Conservation (phyloP, 352 stramenopile species). For the Phytopythium delawarense region DNA sequence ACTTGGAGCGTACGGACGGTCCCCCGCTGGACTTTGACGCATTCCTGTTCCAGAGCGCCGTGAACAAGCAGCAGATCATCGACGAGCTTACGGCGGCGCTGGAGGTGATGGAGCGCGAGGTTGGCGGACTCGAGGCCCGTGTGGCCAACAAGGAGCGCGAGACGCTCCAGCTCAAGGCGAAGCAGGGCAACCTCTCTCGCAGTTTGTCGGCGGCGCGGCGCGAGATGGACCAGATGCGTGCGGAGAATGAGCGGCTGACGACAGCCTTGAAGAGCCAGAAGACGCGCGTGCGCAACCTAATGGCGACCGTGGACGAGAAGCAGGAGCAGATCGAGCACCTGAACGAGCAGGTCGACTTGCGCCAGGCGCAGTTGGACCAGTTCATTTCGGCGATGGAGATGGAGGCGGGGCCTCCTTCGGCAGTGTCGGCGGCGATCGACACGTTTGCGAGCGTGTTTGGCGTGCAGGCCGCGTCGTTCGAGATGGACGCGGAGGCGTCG, state of each 20-base stretch:
- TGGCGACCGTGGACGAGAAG: constrained; percentile 58
- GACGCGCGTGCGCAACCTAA: constrained; percentile 46
- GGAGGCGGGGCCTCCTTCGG: background rate
- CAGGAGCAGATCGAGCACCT: constrained; percentile 63
- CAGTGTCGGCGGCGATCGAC: constrained; percentile 22
- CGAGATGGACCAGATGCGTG: constrained; percentile 48
- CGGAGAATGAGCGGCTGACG: constrained; percentile 49
- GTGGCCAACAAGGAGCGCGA: constrained; percentile 52
- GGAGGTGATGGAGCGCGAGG: constrained; percentile 64
- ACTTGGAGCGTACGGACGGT: constrained; percentile 33
- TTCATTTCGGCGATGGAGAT: constrained; percentile 32
- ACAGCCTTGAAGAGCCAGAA: constrained; percentile 53
- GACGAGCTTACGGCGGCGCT: constrained; percentile 67
- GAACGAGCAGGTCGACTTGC: constrained; percentile 48
- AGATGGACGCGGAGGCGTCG: background rate
- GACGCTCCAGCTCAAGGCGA: constrained; percentile 53
- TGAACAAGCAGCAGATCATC: constrained; percentile 59
- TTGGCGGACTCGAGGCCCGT: constrained; percentile 46
- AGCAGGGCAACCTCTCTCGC: constrained; percentile 35
- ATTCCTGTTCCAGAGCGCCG: constrained; percentile 70
- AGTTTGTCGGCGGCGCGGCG: constrained; percentile 48
- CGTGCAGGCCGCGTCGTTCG: background rate
- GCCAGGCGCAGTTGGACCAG: constrained; percentile 47
- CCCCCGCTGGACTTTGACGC: constrained; percentile 62
- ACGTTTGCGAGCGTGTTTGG: constrained; percentile 11